Conservation (phyloP, 1,284 basidiomycete species). For the Ceratobasidium sp. region DNA sequence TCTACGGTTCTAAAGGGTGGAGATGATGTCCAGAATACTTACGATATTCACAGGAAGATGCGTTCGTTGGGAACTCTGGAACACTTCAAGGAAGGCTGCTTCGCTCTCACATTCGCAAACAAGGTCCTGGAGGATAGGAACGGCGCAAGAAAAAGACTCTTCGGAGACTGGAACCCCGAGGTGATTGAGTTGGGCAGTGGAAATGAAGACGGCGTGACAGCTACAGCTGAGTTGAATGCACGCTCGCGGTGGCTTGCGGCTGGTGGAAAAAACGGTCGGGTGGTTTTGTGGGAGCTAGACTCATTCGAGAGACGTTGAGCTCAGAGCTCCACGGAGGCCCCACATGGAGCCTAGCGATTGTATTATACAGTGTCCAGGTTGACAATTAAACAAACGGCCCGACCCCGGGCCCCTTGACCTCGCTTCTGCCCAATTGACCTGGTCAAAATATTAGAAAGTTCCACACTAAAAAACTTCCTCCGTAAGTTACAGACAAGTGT, state of each 20-base stretch:
- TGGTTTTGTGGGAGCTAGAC: conserved; percentile 84
- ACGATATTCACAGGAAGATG: conserved; percentile 67
- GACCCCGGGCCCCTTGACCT: too few relatives aligned
- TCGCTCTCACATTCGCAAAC: conserved; percentile 76
- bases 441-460: too few relatives aligned
- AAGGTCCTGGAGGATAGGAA: conserved; percentile 50
- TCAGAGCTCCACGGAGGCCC: neutral
- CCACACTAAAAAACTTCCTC: too few relatives aligned
- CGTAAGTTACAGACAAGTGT: too few relatives aligned
- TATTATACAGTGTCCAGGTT: neutral
- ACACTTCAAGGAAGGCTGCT: conserved; percentile 82
- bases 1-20: neutral
- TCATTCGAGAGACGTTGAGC: conserved; percentile 65
- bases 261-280: conserved; percentile 79
- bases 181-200: conserved; percentile 56
- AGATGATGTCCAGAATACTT: neutral
- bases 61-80: conserved; percentile 77
- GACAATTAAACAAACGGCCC: too few relatives aligned
- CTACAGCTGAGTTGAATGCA: conserved; percentile 61
- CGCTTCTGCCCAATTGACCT: too few relatives aligned
- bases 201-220: conserved; percentile 56
- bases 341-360: neutral
- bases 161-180: conserved; percentile 56
- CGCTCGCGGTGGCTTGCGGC: conserved; percentile 77
- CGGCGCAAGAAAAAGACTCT: conserved; percentile 53